Base-by-base conservation (phyloP, 2,329 filamentous ascomycete genomes). In the Myriosclerotinia duriaeana region DNA sequence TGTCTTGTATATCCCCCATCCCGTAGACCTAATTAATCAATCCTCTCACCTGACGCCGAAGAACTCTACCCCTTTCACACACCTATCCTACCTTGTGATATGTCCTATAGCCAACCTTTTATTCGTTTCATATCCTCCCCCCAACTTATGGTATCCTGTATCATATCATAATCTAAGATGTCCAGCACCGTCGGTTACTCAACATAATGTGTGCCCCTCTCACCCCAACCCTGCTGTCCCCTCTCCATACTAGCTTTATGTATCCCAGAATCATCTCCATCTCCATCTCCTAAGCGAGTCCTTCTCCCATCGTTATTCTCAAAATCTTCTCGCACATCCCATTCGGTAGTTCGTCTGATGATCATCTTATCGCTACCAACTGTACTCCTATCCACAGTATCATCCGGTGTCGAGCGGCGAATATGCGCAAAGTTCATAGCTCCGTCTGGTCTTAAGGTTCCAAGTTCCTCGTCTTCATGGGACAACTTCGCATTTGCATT, bases 361-460 rank as follows among this genome's bases (percentile, higher is more conserved):
- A 70, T 70, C 70, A 69, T 69, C 34, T 67, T 64, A 20, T 69
- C 67, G 38, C 67, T 69, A 30, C 66, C 67, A 42, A 67, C 58
- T 2, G 69, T 67, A 46, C 67, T 69, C 36, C 66, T 64, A 34
- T 66, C 64, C 12, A 55, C 52, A 11, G 38, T 64, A 48, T 66
- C 50, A 26, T 66, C 67, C 22, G 69, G 68, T 20, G 69, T 69
- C 52, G 63, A 59, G 1, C 60, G 60, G 4, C 67, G 40, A 12
- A 71, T 67, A 30, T 65, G 66, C 8, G 60, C 66, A 34, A 68
- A 66, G 26, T 56, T 61, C 44, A 53, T 66, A 5, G 65, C 67
- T 8, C 68, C 62, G 40, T 71, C 69, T 14, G 69, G 68, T 60
- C 69, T 62, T 40, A 71, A 60, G 1, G 59, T 48, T 2, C 65